These are phyloP conservation scores for Candida odintsovae DNA, from an alignment of 805 yeast genomes.

Conservation along the genomic window DNA sequence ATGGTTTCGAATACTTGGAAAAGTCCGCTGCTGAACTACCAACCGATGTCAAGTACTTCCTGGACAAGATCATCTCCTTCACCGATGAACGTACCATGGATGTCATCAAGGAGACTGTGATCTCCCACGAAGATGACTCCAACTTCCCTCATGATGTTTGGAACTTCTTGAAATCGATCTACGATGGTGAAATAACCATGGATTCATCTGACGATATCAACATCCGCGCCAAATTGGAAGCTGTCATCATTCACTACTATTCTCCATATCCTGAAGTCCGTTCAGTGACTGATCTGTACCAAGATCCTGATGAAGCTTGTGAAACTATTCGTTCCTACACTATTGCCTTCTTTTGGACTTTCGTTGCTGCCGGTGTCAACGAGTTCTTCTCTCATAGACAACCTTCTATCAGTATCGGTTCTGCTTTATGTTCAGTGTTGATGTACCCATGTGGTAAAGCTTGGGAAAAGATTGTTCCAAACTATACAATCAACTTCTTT, in stretches of 20 bases:
- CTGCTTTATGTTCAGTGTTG: constrained; percentile 41
- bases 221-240: constrained; percentile 18
- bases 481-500: constrained; percentile 33
- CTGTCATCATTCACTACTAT: constrained; percentile 23
- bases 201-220: constrained; percentile 14
- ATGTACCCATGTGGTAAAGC: constrained; percentile 40
- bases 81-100: not conserved
- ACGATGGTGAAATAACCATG: constrained; percentile 24
- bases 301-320: constrained; percentile 41
- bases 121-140: not conserved
- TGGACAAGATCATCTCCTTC: constrained; percentile 1
- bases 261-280: constrained; percentile 67
- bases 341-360: constrained; percentile 38
- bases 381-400: constrained; percentile 52
- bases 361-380: constrained; percentile 48
- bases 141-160: constrained; percentile 21
- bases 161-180: constrained; percentile 26
- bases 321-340: constrained; percentile 42
- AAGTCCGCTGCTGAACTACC: not conserved
- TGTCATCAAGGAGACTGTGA: not conserved
- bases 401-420: constrained; percentile 39
- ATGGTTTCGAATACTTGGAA: too few species aligned
- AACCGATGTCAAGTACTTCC: constrained; percentile 3
- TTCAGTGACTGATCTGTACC: constrained; percentile 49
- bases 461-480: constrained; percentile 39